A percentile compares a stretch with the other conserved stretches of the same genome.
Evolutionary conservation across 2,329 filamentous ascomycete genomes (phyloP).

Genomic region (Ophiostoma himal-ulmi): DNA sequence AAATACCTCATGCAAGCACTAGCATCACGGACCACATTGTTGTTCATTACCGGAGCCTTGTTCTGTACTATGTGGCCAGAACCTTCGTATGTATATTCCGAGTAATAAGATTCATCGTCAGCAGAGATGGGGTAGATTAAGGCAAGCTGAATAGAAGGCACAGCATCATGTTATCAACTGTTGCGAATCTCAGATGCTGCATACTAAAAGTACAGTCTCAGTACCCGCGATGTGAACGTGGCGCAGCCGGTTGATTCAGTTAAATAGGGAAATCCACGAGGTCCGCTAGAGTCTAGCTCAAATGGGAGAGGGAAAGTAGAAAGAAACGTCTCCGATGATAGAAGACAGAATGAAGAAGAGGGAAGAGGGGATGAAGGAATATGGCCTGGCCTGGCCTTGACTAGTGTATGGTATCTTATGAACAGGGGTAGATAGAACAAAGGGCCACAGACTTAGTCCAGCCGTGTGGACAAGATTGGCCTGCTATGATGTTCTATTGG

Average conservation of each 20-base stretch:
- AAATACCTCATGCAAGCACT: slow-evolving; percentile 2
- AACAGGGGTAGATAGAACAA: slow-evolving; percentile 4
- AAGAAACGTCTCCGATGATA: not conserved
- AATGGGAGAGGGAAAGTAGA: not conserved
- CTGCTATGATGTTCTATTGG: not conserved
- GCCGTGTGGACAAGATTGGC: not conserved
- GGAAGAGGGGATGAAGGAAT: not conserved
- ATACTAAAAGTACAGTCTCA: not conserved
- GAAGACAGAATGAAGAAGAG: not conserved
- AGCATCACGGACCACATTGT: not conserved
- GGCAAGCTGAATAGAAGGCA: not conserved
- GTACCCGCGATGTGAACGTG: slow-evolving; percentile 5
- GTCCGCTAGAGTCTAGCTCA: not conserved
- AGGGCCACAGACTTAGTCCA: not conserved
- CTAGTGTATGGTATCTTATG: not conserved
- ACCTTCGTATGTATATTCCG: slow-evolving; percentile 2
- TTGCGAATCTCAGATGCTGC: not conserved
- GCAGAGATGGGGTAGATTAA: not conserved
- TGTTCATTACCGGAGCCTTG: not conserved
- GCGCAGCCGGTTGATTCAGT: not conserved
- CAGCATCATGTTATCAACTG: not conserved
- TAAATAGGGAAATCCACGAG: not conserved
- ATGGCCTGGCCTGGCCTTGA: not conserved
- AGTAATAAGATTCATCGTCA: not conserved
- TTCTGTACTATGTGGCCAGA: not conserved